Evolutionary conservation across 1,139 yeast genomes (phyloP).

Genomic region (Geotrichum carabidarum): DNA sequence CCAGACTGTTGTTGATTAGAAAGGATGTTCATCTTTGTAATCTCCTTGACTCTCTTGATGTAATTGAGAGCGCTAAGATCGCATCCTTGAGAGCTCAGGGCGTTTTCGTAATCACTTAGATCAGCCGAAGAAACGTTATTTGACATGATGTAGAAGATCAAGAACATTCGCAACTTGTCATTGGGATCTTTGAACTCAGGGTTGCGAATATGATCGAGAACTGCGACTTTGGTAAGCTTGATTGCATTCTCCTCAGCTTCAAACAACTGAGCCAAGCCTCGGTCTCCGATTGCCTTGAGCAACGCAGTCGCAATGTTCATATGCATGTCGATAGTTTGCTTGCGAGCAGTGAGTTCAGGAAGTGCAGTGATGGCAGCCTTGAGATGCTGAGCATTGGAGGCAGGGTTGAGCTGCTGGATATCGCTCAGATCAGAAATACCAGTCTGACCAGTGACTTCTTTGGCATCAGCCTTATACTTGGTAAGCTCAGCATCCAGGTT

Average conservation of each 20-base stretch:
- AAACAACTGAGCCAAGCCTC: constrained; percentile 81
- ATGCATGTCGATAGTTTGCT: constrained; percentile 87
- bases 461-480: constrained; percentile 79
- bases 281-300: constrained; percentile 75
- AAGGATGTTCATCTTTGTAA: constrained; percentile 60
- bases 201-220: constrained; percentile 41
- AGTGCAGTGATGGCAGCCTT: constrained; percentile 86
- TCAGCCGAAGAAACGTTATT: constrained; percentile 58
- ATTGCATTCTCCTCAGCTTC: constrained; percentile 74
- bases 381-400: constrained; percentile 57
- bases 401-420: constrained; percentile 45
- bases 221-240: constrained; percentile 45
- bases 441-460: constrained; percentile 72
- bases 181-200: constrained; percentile 46
- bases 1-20: constrained; percentile 29
- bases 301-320: constrained; percentile 90
- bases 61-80: constrained; percentile 64
- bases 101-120: constrained; percentile 58
- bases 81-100: constrained; percentile 55
- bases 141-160: constrained; percentile 59
- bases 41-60: constrained; percentile 74
- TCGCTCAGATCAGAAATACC: constrained; percentile 68
- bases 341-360: constrained; percentile 87
- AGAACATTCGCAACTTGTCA: constrained; percentile 84
- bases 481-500: constrained; percentile 82